Evolutionary conservation across 1,139 yeast species (phyloP), one percentile per base, ranked within the genome.

Genomic region (Diutina neorugosa): DNA sequence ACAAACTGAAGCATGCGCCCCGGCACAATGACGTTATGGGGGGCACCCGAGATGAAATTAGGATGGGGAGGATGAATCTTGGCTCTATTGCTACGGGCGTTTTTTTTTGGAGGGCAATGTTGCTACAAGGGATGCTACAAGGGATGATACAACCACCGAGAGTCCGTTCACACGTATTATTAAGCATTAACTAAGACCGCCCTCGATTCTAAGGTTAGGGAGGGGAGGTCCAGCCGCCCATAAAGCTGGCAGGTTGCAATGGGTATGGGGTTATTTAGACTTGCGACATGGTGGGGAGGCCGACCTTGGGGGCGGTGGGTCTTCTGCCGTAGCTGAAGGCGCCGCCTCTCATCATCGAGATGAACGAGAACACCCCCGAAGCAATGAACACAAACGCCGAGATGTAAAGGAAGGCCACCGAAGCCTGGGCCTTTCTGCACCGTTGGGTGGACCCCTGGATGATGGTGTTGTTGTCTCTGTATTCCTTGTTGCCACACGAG

Each of bases 341-440:
- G 59, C 97, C 97, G 62, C 88, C 84, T 69, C 76, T 74, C 64
- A 77, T 53, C 57, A 86, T 74, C 56, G 79, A 71, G 58, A 82
- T 62, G 58, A 76, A 63, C 58, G 93, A 82, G 72, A 87, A 76
- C 57, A 78, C 76, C 59, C 82, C 68, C 57, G 91, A 80, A 64
- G 78, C 86, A 61, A 89, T 70, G 68, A 88, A 85, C 67, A 84
- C 72, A 66, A 84, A 82, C 76, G 86, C 82, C 57, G 94, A 77
- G 70, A 93, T 84, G 84, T 82, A 93, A 65, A 90, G 80, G 84
- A 93, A 93, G 58, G 96, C 96, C 62, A 80, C 80, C 44, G 88
- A 73, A 58, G 96, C 96, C 77, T 93, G 98, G 56, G 96, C 93
- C 76, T 87, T 84, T 79, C 97, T 88, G 77, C 98, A 93, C 77